These are phyloP conservation scores for Leccinum disarticulatum DNA, from an alignment of 768 basidiomycete genomes.

Conservation along the genomic window DNA sequence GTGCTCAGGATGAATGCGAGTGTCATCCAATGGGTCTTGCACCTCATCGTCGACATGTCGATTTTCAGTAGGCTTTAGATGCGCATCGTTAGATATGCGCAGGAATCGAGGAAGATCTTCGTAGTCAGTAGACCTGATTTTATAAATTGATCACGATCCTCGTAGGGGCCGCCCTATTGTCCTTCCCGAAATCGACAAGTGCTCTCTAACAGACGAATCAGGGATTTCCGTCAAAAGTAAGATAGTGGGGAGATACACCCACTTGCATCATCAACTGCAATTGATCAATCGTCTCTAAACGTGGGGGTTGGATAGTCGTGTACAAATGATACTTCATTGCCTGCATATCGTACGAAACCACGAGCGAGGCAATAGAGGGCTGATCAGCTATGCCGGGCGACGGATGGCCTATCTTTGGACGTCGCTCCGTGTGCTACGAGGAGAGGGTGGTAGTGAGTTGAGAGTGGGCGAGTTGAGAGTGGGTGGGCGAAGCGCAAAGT, in stretches of 20 bases:
- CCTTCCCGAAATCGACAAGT: slow-evolving; percentile 8
- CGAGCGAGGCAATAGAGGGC: slow-evolving; percentile 61
- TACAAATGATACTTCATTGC: slow-evolving; percentile 47
- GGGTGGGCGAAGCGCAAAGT: slow-evolving; percentile 24
- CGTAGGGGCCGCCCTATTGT: slow-evolving; percentile 16
- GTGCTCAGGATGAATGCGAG: slow-evolving; percentile 95
- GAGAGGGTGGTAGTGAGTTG: too few relatives aligned
- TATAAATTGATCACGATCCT: slow-evolving; percentile 69
- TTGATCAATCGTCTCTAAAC: slow-evolving; percentile 47
- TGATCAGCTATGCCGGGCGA: slow-evolving; percentile 49
- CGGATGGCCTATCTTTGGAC: slow-evolving; percentile 49
- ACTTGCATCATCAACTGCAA: slow-evolving; percentile 42
- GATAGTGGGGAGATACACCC: slow-evolving; percentile 30
- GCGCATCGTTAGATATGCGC: slow-evolving; percentile 73
- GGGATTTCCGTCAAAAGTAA: neutral
- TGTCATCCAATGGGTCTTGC: slow-evolving; percentile 89
- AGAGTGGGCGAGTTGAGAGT: too few relatives aligned
- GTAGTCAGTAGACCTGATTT: slow-evolving; percentile 76
- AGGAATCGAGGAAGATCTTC: slow-evolving; percentile 87
- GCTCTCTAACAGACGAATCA: slow-evolving; percentile 35
- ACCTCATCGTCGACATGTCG: slow-evolving; percentile 62
- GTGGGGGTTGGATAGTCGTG: slow-evolving; percentile 44
- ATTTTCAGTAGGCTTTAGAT: slow-evolving; percentile 59
- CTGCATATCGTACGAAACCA: slow-evolving; percentile 49
- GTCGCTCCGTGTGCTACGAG: too few relatives aligned